These are phyloP conservation scores for Ascochyta fabae DNA, from an alignment of 2,329 filamentous ascomycete genomes.

Conservation along the genomic window DNA sequence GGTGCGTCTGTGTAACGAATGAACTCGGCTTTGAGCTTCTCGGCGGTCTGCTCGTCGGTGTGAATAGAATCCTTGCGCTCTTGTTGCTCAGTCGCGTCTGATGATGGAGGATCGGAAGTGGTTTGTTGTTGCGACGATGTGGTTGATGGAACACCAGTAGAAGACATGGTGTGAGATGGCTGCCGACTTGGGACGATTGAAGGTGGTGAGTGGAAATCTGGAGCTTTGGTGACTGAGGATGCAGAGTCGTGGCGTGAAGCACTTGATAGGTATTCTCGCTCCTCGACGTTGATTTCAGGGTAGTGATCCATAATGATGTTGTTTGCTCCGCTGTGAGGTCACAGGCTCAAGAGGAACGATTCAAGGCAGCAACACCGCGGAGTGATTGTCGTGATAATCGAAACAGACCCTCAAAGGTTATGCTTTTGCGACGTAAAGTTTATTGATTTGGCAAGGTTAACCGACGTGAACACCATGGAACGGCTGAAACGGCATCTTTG, in stretches of 20 bases:
- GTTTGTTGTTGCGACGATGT: constrained; percentile 2
- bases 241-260: constrained; percentile 29
- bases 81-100: constrained; percentile 3
- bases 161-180: constrained; percentile 11
- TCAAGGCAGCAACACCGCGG: constrained; percentile 9
- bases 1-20: constrained; percentile 30
- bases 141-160: background rate
- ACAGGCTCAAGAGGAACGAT: constrained; percentile 1
- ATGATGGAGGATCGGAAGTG: constrained; percentile 11
- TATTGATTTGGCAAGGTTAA: constrained; percentile 1
- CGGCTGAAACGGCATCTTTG: background rate
- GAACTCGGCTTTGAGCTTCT: constrained; percentile 25
- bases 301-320: constrained; percentile 32
- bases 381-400: background rate
- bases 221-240: constrained; percentile 21
- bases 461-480: background rate
- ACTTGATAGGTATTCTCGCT: constrained; percentile 23
- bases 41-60: constrained; percentile 9
- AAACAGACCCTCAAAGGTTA: background rate
- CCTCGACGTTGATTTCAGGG: constrained; percentile 29
- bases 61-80: constrained; percentile 21
- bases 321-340: constrained; percentile 13
- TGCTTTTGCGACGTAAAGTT: background rate
- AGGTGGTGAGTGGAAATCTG: constrained; percentile 10
- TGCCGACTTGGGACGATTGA: constrained; percentile 14